phyloP scores from a whole-genome alignment of 495 filamentous ascomycete genomes.

The Neurospora cerealis region DNA sequence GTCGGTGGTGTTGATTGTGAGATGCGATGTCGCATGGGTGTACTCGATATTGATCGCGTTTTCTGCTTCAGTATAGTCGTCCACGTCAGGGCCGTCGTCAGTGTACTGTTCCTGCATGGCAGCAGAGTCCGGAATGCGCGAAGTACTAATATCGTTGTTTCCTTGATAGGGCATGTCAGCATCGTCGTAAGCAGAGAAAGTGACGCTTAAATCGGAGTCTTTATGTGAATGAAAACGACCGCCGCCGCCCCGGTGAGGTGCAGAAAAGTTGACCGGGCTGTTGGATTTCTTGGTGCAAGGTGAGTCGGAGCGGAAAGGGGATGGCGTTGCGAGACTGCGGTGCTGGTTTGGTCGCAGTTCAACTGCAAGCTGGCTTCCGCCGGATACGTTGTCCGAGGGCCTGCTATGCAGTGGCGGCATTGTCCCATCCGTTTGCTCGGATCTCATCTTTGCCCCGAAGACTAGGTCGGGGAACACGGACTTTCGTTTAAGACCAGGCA shows the following conservation, averaged over 20 bases:
- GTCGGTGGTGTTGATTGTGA: conserved; percentile 3
- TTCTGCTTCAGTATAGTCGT: neutral
- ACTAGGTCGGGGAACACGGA: neutral
- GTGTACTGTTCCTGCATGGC: conserved; percentile 4
- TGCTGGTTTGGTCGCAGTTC: neutral
- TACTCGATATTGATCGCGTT: neutral
- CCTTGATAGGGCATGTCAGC: conserved; percentile 10
- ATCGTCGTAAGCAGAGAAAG: conserved; percentile 5
- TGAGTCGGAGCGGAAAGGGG: neutral
- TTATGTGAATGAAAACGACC: conserved; percentile 2
- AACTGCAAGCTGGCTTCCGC: neutral
- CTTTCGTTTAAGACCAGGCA: neutral
- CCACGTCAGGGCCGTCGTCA: conserved; percentile 1
- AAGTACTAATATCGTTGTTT: conserved; percentile 12
- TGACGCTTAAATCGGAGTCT: conserved; percentile 7
- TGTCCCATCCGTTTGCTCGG: neutral
- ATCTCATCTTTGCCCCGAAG: neutral
- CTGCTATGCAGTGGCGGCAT: neutral
- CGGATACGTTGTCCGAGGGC: neutral
- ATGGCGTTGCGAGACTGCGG: neutral
- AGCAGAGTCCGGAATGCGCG: conserved; percentile 4
- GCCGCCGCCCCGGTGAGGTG: neutral
- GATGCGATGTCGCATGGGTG: neutral
- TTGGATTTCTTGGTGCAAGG: neutral
- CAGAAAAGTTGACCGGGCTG: conserved; percentile 2